Percentiles rank a stretch among this genome's conserved stretches.
These are phyloP conservation scores for Larix kaempferi DNA, from an alignment of 75 land plant genomes.

Conservation along the genomic window DNA sequence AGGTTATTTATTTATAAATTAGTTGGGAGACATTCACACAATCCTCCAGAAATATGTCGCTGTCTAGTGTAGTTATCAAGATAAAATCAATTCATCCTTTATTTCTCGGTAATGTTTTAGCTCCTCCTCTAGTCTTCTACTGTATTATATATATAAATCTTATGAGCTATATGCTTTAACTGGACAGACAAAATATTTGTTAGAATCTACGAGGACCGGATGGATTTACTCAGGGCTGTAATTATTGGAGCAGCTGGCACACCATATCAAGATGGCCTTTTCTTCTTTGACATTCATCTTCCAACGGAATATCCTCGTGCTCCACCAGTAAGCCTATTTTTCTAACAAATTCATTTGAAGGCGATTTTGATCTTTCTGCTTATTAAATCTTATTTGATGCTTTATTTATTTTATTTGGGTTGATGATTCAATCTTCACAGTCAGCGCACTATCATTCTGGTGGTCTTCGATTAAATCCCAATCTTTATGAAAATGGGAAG, in stretches of 20 bases:
- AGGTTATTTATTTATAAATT: background rate
- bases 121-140: background rate
- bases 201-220: constrained; percentile 83
- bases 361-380: background rate
- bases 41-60: background rate
- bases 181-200: constrained; percentile 59
- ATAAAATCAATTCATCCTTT: background rate
- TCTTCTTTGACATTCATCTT: constrained; percentile 85
- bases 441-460: constrained; percentile 87
- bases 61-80: background rate
- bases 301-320: constrained; percentile 81
- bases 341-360: background rate
- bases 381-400: background rate
- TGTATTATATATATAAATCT: background rate
- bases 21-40: background rate
- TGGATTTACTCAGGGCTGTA: constrained; percentile 86
- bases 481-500: constrained; percentile 91
- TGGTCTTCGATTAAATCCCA: constrained; percentile 87
- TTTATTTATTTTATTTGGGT: constrained; percentile 1
- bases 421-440: constrained; percentile 33
- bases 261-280: constrained; percentile 95
- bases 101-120: background rate
- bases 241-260: constrained; percentile 87
- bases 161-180: background rate
- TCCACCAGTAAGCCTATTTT: constrained; percentile 79